Conservation (phyloP, 148 eudicot genomes). For the Cornus controversa region DNA sequence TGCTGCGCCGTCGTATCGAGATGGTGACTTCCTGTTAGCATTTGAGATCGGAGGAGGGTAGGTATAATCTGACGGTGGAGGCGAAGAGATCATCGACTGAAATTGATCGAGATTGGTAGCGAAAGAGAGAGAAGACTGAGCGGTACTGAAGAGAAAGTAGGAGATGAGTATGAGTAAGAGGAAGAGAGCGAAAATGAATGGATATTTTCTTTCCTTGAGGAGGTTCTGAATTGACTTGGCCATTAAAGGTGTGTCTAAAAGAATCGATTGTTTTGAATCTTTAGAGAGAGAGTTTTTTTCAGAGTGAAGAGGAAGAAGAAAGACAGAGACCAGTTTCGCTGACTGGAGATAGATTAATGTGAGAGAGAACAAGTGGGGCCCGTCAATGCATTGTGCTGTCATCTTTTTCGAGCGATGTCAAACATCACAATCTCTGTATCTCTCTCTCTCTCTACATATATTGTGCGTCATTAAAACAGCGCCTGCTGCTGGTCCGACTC, state of each 20-base stretch:
- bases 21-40: background rate
- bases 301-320: too few species aligned
- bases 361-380: too few species aligned
- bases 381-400: too few species aligned
- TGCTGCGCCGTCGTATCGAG: background rate
- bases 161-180: constrained; percentile 50
- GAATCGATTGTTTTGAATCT: too few species aligned
- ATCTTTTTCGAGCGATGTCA: too few species aligned
- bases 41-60: background rate
- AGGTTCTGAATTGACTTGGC: constrained; percentile 44
- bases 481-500: too few species aligned
- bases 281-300: too few species aligned
- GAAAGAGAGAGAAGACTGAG: constrained; percentile 27
- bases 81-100: background rate
- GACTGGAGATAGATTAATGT: too few species aligned
- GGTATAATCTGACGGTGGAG: background rate
- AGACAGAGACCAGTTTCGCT: too few species aligned
- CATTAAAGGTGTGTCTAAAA: constrained; percentile 28
- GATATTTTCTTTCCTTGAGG: constrained; percentile 51
- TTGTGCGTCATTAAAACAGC: too few species aligned
- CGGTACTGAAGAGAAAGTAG: constrained; percentile 46
- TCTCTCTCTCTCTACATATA: too few species aligned
- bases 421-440: too few species aligned
- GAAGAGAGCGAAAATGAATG: constrained; percentile 63
- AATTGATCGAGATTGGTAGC: constrained; percentile 10